These are phyloP conservation scores for Pythium scleroteichum DNA, from an alignment of 352 stramenopile genomes.

Conservation along the genomic window DNA sequence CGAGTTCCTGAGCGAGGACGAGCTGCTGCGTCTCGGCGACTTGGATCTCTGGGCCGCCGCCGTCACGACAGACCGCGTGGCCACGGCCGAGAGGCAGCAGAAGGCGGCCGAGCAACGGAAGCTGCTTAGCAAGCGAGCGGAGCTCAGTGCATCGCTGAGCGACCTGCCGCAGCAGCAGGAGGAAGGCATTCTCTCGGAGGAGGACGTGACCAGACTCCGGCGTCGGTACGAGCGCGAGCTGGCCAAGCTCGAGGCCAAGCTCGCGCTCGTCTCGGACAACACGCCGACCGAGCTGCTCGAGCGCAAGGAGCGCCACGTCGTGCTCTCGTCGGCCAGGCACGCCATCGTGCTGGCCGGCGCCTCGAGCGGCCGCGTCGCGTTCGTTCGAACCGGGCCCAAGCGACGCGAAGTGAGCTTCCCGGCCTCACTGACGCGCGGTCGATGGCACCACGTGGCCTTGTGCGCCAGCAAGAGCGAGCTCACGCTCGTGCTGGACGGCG, in stretches of 20 bases:
- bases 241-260: slow-evolving; percentile 56
- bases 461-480: slow-evolving; percentile 50
- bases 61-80: slow-evolving; percentile 13
- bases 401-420: slow-evolving; percentile 57
- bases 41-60: slow-evolving; percentile 43
- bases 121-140: slow-evolving; percentile 55
- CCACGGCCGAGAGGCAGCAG: slow-evolving; percentile 35
- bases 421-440: slow-evolving; percentile 38
- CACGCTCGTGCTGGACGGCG: slow-evolving; percentile 50
- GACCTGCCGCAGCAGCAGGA: slow-evolving; percentile 3
- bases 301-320: slow-evolving; percentile 53
- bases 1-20: slow-evolving; percentile 36
- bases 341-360: slow-evolving; percentile 50
- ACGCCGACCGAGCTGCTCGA: slow-evolving; percentile 52
- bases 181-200: slow-evolving; percentile 23
- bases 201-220: slow-evolving; percentile 32
- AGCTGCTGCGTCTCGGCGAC: slow-evolving; percentile 34
- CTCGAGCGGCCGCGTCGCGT: slow-evolving; percentile 36
- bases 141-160: slow-evolving; percentile 35
- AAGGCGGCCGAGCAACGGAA: slow-evolving; percentile 55
- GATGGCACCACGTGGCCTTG: slow-evolving; percentile 68
- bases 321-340: slow-evolving; percentile 56
- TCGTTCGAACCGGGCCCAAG: slow-evolving; percentile 31
- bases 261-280: slow-evolving; percentile 50
- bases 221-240: slow-evolving; percentile 61